Percentiles rank a stretch among this genome's conserved stretches.
Conservation (phyloP, 441 rosid species). For the Eruca vesicaria region DNA sequence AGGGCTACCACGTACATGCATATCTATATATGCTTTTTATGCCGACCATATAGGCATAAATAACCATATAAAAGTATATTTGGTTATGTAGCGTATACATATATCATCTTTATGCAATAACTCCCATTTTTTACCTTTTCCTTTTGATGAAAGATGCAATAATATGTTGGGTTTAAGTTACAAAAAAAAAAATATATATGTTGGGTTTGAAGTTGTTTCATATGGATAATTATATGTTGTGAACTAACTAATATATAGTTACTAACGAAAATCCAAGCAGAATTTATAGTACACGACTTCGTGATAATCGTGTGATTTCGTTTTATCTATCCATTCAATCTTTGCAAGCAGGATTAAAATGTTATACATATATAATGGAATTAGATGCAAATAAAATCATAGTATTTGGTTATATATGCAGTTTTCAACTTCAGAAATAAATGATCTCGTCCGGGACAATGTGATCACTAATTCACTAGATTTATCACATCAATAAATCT, state of each 20-base stretch:
- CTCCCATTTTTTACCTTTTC: not conserved
- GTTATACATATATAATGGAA: not conserved
- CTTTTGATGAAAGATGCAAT: not conserved
- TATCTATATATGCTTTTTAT: not conserved
- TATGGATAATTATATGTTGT: not conserved
- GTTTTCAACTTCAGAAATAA: not conserved
- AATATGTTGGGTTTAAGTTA: constrained; percentile 3
- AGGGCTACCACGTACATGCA: constrained; percentile 2
- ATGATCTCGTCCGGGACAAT: too few species aligned
- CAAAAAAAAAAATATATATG: too few species aligned
- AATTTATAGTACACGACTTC: not conserved
- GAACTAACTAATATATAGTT: not conserved
- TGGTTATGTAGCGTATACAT: not conserved
- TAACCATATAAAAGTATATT: not conserved
- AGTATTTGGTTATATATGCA: not conserved
- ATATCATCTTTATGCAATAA: not conserved
- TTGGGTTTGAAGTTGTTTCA: not conserved
- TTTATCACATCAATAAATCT: too few species aligned
- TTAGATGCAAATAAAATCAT: not conserved
- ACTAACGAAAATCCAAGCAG: not conserved
- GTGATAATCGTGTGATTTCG: not conserved
- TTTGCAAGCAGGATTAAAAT: not conserved
- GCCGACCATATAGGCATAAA: not conserved
- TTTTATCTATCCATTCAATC: not conserved
- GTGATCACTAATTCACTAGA: too few species aligned